These are phyloP conservation scores for Pseudopithomyces maydicus DNA, from an alignment of 2,329 filamentous ascomycete genomes.

Conservation along the genomic window DNA sequence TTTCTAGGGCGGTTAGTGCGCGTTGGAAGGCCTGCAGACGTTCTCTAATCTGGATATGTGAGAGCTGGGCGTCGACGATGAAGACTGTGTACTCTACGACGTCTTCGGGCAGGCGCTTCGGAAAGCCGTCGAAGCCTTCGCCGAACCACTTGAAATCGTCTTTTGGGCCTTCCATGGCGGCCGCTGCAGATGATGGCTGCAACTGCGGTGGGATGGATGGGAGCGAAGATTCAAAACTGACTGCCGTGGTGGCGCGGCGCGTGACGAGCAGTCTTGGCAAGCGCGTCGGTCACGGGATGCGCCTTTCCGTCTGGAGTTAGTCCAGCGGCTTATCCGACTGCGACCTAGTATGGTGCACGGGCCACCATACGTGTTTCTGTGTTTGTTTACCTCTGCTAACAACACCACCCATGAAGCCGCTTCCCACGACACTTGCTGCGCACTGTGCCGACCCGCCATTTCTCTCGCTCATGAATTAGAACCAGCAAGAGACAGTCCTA, in stretches of 20 bases:
- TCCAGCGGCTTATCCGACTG: constrained; percentile 8
- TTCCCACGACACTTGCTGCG: constrained; percentile 6
- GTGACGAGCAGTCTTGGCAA: constrained; percentile 4
- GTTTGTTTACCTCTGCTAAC: constrained; percentile 2
- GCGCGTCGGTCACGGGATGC: constrained; percentile 8
- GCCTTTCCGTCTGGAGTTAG: constrained; percentile 19
- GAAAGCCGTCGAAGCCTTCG: constrained; percentile 68
- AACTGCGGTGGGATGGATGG: neutral
- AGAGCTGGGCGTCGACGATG: constrained; percentile 64
- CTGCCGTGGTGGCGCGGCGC: neutral
- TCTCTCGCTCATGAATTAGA: constrained; percentile 36
- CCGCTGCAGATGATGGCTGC: neutral
- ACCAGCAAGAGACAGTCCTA: constrained; percentile 18
- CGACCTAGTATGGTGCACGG: constrained; percentile 10
- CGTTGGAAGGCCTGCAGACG: constrained; percentile 75
- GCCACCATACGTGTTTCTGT: constrained; percentile 10
- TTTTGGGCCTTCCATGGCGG: constrained; percentile 40
- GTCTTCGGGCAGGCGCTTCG: constrained; percentile 76
- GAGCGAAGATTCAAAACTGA: neutral
- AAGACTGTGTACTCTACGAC: constrained; percentile 85
- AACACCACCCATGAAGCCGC: constrained; percentile 12
- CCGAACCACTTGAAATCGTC: constrained; percentile 70
- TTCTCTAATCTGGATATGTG: constrained; percentile 62
- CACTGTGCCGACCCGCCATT: constrained; percentile 18
- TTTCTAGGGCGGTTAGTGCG: constrained; percentile 66